phyloP scores from a whole-genome alignment of 2,329 filamentous ascomycete species.

The Penicillium palitans region DNA sequence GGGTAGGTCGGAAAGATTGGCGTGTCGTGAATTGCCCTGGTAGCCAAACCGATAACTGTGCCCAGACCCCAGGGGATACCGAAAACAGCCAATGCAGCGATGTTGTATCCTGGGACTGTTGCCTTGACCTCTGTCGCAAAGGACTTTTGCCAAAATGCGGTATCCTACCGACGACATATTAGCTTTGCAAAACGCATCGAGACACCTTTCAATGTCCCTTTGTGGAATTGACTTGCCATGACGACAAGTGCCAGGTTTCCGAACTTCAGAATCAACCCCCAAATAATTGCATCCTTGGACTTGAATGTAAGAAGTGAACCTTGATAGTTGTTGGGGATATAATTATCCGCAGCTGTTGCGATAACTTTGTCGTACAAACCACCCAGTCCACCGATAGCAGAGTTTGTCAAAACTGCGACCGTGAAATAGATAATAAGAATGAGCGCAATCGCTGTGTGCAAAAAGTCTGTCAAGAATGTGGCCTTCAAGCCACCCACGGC shows the following conservation, averaged over 20 bases:
- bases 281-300: constrained; percentile 47
- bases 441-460: constrained; percentile 51
- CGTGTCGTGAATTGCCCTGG: constrained; percentile 49
- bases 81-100: constrained; percentile 49
- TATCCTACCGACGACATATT: constrained; percentile 37
- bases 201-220: too few relatives aligned
- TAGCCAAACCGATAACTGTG: constrained; percentile 50
- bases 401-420: constrained; percentile 46
- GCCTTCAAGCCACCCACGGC: constrained; percentile 52
- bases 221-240: constrained; percentile 39
- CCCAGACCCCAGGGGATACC: constrained; percentile 51
- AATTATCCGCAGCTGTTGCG: constrained; percentile 44
- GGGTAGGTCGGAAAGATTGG: constrained; percentile 50
- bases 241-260: constrained; percentile 53
- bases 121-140: constrained; percentile 52
- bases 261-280: constrained; percentile 51
- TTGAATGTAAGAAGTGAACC: constrained; percentile 54
- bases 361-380: constrained; percentile 51
- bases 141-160: constrained; percentile 56
- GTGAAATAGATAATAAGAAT: constrained; percentile 54
- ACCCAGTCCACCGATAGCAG: constrained; percentile 44
- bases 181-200: neutral
- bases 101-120: constrained; percentile 51
- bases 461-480: constrained; percentile 52
- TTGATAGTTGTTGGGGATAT: constrained; percentile 49